Evolutionary conservation across 2,329 filamentous ascomycete genomes (phyloP), one percentile per base, ranked within the genome.

Genomic region (Penicillium sp.): DNA sequence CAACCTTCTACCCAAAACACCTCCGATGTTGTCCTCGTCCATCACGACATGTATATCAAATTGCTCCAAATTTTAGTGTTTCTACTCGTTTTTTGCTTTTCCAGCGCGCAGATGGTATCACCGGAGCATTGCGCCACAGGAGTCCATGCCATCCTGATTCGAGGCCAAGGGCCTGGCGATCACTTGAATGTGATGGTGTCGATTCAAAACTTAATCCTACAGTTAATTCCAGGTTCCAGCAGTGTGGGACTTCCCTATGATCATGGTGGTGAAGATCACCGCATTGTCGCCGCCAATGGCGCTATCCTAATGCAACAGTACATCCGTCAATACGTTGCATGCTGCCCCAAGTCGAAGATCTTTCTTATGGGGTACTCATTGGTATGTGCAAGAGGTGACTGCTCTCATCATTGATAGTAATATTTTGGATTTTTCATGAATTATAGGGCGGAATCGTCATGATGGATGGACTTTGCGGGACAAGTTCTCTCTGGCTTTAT

Each of bases 401-500:
- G n/a, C n/a, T n/a, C n/a, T n/a, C n/a, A n/a, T n/a, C n/a, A n/a
- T n/a, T n/a, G n/a, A n/a, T n/a, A n/a, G n/a, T n/a, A n/a, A n/a
- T n/a, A n/a, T n/a, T n/a, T n/a, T n/a, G n/a, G n/a, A n/a, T n/a
- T n/a, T n/a, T n/a, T n/a, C n/a, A n/a, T n/a, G n/a, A n/a, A n/a
- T 11, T n/a, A 6, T 15, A 52, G 52, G 48, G 50, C 11, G 50
- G 48, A 6, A 39, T 53, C 6, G 32, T 46, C 18, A 30, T 52
- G 41, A 55, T 55, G 52, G 48, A 51, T 29, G 49, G 42, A 7
- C 30, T 55, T 11, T 55, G 52, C 20, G 52, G 50, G 16, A 50
- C 50, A 17, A 52, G 52, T 35, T 45, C 48, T 15, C 13, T 47
- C 13, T 50, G 49, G 37, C 41, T 52, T 1, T 26, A 32, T 20